Base-by-base conservation (phyloP, 768 basidiomycete species). In the Polyporus arcularius region DNA sequence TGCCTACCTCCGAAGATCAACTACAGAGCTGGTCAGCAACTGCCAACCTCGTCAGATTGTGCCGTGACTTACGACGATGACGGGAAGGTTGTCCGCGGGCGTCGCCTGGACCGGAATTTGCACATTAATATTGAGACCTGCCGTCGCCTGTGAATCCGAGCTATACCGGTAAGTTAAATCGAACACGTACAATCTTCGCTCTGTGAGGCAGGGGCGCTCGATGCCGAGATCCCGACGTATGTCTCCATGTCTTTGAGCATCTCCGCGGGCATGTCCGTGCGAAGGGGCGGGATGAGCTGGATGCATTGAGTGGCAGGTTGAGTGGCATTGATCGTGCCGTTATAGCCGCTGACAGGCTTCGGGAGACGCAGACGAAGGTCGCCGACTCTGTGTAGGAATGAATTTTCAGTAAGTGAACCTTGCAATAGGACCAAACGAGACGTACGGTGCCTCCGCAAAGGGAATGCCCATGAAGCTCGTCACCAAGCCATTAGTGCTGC, bases 61-160 rank as follows among this genome's bases (percentile, higher is more conserved):
- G 28, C 21, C 21, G 8, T 35, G 32, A 75, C 81, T 50, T 69
- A 84, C 83, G 41, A 79, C 81, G 18, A 83, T 70, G 8, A 86
- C 84, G 4, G 85, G 84, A 4, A 85, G 70, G 48, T 80, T 80
- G 9, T 78, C 77, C 0, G 64, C 64, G 3, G 78, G 51, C 0
- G 73, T 53, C 8, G 52, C 21, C 5, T 38, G 38, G 16, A 26
- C 38, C 76, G 3, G 42, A 4, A 79, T 76, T 40, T 58, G 63
- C n/a, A 85, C 78, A 61, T 85, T 83, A 39, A 85, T 57, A 0
- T 77, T 82, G 16, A 85, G 72, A 71, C 83, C 82, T 55, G 18
- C 32, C 6, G 4, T 7, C n/a, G 18, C 8, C 1, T 41, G 2
- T 41, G 42, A 11, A 9, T 3, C 3, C 3, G 40, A 54, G 30